A percentile compares a stretch with the other conserved stretches of the same genome.
phyloP scores from a whole-genome alignment of 192 early-diverging fungal species.

The Podila verticillata region DNA sequence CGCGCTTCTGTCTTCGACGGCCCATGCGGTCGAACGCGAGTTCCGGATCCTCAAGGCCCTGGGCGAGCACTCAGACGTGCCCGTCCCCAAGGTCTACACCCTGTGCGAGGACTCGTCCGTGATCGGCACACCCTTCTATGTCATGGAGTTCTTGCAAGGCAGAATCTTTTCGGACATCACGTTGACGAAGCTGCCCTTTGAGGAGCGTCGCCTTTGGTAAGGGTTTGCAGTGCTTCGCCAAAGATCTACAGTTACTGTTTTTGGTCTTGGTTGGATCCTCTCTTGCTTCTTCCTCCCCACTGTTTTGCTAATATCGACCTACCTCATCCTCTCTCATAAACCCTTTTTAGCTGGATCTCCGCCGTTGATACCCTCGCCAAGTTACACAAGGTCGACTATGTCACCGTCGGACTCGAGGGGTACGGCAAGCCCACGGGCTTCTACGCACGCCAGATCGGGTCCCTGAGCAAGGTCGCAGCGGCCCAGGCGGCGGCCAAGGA shows the following conservation, averaged over 20 bases:
- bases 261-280: too few relatives aligned
- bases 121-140: slow-evolving; percentile 94
- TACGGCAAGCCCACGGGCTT: slow-evolving; percentile 78
- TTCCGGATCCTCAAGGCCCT: slow-evolving; percentile 84
- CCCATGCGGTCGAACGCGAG: slow-evolving; percentile 95
- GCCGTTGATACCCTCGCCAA: slow-evolving; percentile 81
- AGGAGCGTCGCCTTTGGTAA: slow-evolving; percentile 67
- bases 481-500: slow-evolving; percentile 77
- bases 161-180: slow-evolving; percentile 80
- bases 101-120: slow-evolving; percentile 89
- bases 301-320: neutral
- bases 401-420: slow-evolving; percentile 68
- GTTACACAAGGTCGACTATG: slow-evolving; percentile 80
- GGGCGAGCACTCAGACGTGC: slow-evolving; percentile 75
- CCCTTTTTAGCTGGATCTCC: slow-evolving; percentile 64
- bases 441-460: slow-evolving; percentile 87
- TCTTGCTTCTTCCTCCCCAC: too few relatives aligned
- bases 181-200: slow-evolving; percentile 62
- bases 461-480: slow-evolving; percentile 67
- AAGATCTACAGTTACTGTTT: too few relatives aligned
- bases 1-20: slow-evolving; percentile 81
- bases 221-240: neutral
- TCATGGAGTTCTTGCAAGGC: slow-evolving; percentile 96
- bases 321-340: neutral
- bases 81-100: slow-evolving; percentile 88